Base-by-base conservation (phyloP, 352 stramenopile genomes). In the Aphanomyces stellatus region DNA sequence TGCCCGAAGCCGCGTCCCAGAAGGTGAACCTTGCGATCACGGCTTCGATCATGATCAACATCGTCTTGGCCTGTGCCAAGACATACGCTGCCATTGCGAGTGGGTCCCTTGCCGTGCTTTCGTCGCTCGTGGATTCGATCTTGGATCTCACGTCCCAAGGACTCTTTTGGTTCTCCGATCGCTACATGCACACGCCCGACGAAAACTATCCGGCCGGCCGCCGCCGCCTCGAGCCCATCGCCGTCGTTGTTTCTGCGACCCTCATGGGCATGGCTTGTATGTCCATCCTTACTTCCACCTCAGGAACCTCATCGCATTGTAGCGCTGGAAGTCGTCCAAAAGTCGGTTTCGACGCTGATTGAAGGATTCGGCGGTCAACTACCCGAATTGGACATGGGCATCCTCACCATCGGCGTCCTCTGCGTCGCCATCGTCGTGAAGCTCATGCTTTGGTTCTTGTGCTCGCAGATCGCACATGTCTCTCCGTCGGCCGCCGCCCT, bases 241-340 rank as follows among this genome's bases (percentile, higher is more conserved):
- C 92, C 0, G 93, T 99, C 33, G 89, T 99, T 53, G 93, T 96
- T 31, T 98, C 93, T 59, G 94, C 94, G 5, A 96, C 94, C n/a
- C 73, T 98, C 10, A 99, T 99, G 96, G 91, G 91, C 33, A 98
- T 98, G 82, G 92, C 90, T 69, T 79, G 82, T 89, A 40, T 3
- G 1, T 56, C 70, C 42, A 72, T 55, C 19, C 22, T n/a, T 62
- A 34, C 49, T 48, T 24, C 15, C 5, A 19, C 27, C 33, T 37
- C n/a, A 15, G 5, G 33, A 22, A 60, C 55, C 17, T 65, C n/a
- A n/a, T n/a, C 2, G 24, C 22, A n/a, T 31, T 63, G 67, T 57
- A 81, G 91, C 85, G 7, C 95, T 98, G 68, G 92, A 98, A 74
- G 91, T 99, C 31, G 82, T 98, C 31, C 96, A 97, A 72, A 92